Evolutionary conservation across 768 basidiomycete species (phyloP).

Genomic region (Suillus placidus): DNA sequence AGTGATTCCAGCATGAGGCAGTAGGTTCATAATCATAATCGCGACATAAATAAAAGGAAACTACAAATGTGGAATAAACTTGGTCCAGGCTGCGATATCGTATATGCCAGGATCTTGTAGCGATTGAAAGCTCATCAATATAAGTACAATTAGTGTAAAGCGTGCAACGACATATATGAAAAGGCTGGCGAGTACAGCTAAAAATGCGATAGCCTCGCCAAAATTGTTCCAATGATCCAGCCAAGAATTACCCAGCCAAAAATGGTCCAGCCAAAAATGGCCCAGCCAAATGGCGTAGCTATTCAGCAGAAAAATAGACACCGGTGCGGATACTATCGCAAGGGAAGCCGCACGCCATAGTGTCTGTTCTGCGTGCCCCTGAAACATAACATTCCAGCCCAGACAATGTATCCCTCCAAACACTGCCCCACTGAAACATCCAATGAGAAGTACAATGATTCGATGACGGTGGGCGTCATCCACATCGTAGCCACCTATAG

Average conservation of each 20-base stretch:
- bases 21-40: background rate
- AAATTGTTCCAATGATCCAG: background rate
- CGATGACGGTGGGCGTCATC: background rate
- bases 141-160: slow-evolving; percentile 11
- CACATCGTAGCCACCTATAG: background rate
- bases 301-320: background rate
- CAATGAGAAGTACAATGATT: background rate
- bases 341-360: slow-evolving; percentile 27
- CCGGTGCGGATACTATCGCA: slow-evolving; percentile 11
- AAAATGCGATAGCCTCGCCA: too few relatives aligned
- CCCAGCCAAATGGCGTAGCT: background rate
- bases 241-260: too few relatives aligned
- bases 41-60: background rate
- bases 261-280: too few relatives aligned
- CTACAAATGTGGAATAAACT: slow-evolving; percentile 15
- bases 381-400: slow-evolving; percentile 27
- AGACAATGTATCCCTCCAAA: slow-evolving; percentile 33
- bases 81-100: slow-evolving; percentile 21
- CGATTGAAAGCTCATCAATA: slow-evolving; percentile 13
- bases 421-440: slow-evolving; percentile 13
- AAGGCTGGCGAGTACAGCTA: background rate
- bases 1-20: background rate
- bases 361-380: slow-evolving; percentile 17
- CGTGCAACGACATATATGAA: slow-evolving; percentile 19
- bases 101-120: slow-evolving; percentile 17